Conservation (phyloP, 2,329 filamentous ascomycete species). For the Fusarium continuum region DNA sequence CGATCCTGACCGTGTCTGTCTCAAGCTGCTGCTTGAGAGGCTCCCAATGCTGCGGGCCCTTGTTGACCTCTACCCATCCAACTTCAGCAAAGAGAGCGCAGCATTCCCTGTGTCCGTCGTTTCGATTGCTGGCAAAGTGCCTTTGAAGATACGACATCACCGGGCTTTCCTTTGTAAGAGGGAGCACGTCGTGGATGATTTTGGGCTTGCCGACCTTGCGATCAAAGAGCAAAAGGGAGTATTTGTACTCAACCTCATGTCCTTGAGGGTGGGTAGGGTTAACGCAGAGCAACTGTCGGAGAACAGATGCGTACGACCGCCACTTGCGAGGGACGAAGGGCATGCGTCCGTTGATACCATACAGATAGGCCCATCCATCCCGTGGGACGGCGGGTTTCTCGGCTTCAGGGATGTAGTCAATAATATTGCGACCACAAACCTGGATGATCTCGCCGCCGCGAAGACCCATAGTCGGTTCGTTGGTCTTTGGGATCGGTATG, state of each 20-base stretch:
- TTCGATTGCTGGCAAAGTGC: background rate
- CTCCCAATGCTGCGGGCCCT: slow-evolving; percentile 23
- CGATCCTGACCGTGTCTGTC: slow-evolving; percentile 31
- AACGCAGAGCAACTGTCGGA: slow-evolving; percentile 37
- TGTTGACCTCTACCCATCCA: background rate
- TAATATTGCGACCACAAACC: background rate
- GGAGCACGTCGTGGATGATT: slow-evolving; percentile 10
- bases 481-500: background rate
- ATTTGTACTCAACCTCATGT: too few species aligned
- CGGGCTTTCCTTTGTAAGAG: background rate
- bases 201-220: background rate
- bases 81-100: slow-evolving; percentile 40
- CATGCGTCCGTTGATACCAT: slow-evolving; percentile 47
- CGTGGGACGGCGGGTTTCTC: background rate
- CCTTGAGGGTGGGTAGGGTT: too few species aligned
- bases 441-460: slow-evolving; percentile 22
- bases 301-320: slow-evolving; percentile 32
- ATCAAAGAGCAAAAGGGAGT: slow-evolving; percentile 27
- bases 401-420: slow-evolving; percentile 3
- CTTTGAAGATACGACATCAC: background rate
- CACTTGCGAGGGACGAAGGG: slow-evolving; percentile 37
- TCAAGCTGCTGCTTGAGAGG: slow-evolving; percentile 30
- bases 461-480: slow-evolving; percentile 13
- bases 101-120: slow-evolving; percentile 6
- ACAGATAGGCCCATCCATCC: slow-evolving; percentile 34